phyloP scores from a whole-genome alignment of 768 basidiomycete species.

The Chalciporus sphaerocephalus region DNA sequence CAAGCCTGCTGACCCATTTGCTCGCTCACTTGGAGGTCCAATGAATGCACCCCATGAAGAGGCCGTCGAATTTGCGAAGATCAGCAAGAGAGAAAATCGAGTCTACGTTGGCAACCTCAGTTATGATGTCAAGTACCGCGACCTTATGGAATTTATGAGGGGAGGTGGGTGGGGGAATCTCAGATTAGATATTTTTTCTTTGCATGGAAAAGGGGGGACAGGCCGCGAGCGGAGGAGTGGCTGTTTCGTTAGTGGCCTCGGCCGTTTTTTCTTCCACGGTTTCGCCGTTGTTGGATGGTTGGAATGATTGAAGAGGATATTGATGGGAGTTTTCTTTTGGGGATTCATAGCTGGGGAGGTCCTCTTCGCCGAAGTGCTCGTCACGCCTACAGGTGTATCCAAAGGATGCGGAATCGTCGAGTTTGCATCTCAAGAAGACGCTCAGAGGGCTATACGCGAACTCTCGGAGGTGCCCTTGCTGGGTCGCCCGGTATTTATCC shows the following conservation, averaged over 20 bases:
- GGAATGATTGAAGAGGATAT: constrained; percentile 74
- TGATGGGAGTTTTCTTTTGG: constrained; percentile 90
- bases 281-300: constrained; percentile 45
- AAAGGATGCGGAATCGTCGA: constrained; percentile 99
- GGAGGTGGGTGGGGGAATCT: constrained; percentile 96
- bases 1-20: constrained; percentile 59
- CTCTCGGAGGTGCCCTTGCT: constrained; percentile 87
- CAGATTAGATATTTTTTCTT: constrained; percentile 52
- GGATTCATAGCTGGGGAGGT: constrained; percentile 98
- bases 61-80: constrained; percentile 91
- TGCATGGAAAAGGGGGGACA: constrained; percentile 33
- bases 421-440: constrained; percentile 84
- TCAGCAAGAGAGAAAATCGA: constrained; percentile 95
- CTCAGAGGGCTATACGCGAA: constrained; percentile 85
- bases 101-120: constrained; percentile 99
- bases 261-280: constrained; percentile 37
- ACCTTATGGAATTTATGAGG: constrained; percentile 99
- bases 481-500: constrained; percentile 92
- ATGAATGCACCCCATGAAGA: constrained; percentile 92
- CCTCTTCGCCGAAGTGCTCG: constrained; percentile 98
- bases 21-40: constrained; percentile 80
- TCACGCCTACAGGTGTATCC: constrained; percentile 93
- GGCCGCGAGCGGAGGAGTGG: constrained; percentile 28
- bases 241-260: constrained; percentile 35
- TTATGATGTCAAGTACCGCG: constrained; percentile 98